Conservation (phyloP, 768 basidiomycete genomes). For the Chalciporus piperatus region DNA sequence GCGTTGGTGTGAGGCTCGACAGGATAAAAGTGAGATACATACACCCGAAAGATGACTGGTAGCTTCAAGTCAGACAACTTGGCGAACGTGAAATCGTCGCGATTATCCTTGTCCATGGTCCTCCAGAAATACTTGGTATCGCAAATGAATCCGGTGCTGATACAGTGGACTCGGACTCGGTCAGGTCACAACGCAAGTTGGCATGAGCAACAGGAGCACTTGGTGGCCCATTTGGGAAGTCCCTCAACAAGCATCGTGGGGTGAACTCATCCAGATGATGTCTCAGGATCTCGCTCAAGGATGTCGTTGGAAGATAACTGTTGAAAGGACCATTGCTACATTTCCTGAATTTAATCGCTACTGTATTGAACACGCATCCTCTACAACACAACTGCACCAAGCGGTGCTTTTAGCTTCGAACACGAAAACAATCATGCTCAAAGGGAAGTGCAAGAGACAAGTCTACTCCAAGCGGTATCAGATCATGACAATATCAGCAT, state of each 20-base stretch:
- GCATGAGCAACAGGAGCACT: not conserved
- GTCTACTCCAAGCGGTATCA: conserved; percentile 4
- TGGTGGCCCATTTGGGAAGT: conserved; percentile 3
- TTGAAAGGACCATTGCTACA: not conserved
- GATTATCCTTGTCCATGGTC: conserved; percentile 57
- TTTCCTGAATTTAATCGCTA: not conserved
- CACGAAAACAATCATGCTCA: conserved; percentile 11
- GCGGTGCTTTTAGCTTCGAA: conserved; percentile 24
- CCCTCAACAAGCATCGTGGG: too few relatives aligned
- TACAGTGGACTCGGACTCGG: not conserved
- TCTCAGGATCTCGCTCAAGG: too few relatives aligned
- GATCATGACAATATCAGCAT: not conserved
- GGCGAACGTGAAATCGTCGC: conserved; percentile 92
- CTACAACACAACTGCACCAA: conserved; percentile 20
- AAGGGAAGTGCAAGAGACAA: conserved; percentile 2
- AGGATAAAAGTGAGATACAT: conserved; percentile 13
- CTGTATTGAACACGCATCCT: conserved; percentile 18
- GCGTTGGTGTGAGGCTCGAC: not conserved
- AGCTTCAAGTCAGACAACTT: conserved; percentile 86
- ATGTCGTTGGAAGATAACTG: not conserved
- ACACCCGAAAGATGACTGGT: conserved; percentile 87
- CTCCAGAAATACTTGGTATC: not conserved
- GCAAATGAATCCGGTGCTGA: not conserved
- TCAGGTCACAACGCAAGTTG: too few relatives aligned
- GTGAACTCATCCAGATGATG: too few relatives aligned